Evolutionary conservation across 2,329 filamentous ascomycete genomes (phyloP).

Genomic region (Lecanicillium sp.): DNA sequence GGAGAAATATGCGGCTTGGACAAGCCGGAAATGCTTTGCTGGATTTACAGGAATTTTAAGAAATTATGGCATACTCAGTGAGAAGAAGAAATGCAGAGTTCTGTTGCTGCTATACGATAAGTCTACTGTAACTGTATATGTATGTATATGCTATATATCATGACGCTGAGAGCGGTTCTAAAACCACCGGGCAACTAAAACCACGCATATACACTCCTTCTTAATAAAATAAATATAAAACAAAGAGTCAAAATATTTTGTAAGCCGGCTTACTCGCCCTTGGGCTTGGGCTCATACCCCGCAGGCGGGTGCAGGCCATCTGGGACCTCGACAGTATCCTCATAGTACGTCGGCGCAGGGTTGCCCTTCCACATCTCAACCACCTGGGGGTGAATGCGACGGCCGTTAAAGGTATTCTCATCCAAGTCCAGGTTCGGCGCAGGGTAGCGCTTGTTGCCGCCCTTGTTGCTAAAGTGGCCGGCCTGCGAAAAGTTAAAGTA

Average conservation of each 20-base stretch:
- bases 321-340: constrained; percentile 26
- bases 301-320: constrained; percentile 35
- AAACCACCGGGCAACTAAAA: no score
- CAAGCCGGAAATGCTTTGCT: no score
- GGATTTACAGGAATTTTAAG: no score
- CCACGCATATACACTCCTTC: neutral
- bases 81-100: no score
- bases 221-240: neutral
- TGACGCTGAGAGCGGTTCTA: no score
- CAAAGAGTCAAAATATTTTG: neutral
- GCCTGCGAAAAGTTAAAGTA: constrained; percentile 48
- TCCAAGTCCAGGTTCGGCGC: constrained; percentile 30
- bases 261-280: neutral
- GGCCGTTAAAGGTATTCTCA: constrained; percentile 19
- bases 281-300: constrained; percentile 22
- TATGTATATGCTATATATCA: no score
- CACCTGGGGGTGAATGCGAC: constrained; percentile 28
- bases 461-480: constrained; percentile 33
- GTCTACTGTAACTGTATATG: no score
- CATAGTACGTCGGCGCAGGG: constrained; percentile 32
- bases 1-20: no score
- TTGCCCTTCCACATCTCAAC: constrained; percentile 28
- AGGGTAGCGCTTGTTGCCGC: constrained; percentile 26
- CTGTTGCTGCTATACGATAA: no score
- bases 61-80: no score